Percentiles rank a stretch among this genome's conserved stretches.
Evolutionary conservation across 371 early-diverging fungal genomes (phyloP).

Genomic region (Lichtheimia ornata): DNA sequence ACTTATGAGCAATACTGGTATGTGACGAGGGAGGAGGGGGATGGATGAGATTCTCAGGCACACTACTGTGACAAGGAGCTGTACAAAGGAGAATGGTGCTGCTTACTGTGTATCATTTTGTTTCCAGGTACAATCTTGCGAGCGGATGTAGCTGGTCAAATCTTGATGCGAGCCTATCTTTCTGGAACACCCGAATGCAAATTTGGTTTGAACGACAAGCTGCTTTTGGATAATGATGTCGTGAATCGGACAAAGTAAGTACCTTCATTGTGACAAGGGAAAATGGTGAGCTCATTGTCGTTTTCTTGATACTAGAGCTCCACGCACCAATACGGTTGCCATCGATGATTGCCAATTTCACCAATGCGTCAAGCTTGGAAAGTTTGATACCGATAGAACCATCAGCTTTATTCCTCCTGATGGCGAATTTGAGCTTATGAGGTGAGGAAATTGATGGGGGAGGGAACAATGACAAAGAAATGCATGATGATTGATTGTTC

Average conservation of each 20-base stretch:
- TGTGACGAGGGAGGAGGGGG: background rate
- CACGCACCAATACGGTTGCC: slow-evolving; percentile 69
- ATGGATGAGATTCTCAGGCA: background rate
- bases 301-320: slow-evolving; percentile 23
- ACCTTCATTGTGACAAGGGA: background rate
- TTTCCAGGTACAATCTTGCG: slow-evolving; percentile 70
- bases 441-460: slow-evolving; percentile 33
- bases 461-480: background rate
- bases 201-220: slow-evolving; percentile 88
- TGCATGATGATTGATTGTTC: no score
- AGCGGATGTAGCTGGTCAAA: slow-evolving; percentile 81
- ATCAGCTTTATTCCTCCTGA: slow-evolving; percentile 98
- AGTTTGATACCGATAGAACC: slow-evolving; percentile 79
- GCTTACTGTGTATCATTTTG: background rate
- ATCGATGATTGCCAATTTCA: slow-evolving; percentile 93
- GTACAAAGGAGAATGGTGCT: background rate
- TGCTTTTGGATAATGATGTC: slow-evolving; percentile 75
- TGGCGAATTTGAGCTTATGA: slow-evolving; percentile 95
- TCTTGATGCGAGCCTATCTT: slow-evolving; percentile 94
- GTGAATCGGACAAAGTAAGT: slow-evolving; percentile 38
- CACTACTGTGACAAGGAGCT: no score
- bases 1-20: slow-evolving; percentile 76
- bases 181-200: slow-evolving; percentile 98
- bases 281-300: background rate
- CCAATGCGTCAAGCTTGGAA: slow-evolving; percentile 86